phyloP scores from a whole-genome alignment of 176 grass and related monocot species.

The Cenchrus americanus region DNA sequence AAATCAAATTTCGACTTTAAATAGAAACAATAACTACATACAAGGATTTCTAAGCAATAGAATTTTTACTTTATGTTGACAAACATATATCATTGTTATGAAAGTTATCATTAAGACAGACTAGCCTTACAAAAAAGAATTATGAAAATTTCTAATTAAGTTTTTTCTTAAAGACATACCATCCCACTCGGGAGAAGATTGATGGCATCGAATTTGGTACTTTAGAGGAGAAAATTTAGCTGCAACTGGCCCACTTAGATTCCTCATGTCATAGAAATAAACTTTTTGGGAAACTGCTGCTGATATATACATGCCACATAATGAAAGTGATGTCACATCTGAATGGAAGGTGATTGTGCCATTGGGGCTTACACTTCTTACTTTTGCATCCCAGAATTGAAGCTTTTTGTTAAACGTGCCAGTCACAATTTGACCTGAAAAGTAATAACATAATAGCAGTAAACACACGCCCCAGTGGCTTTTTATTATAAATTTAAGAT shows the following conservation, averaged over 20 bases:
- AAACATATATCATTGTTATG: not conserved
- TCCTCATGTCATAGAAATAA: constrained; percentile 63
- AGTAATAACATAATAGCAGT: not conserved
- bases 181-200: constrained; percentile 55
- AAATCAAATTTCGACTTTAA: not conserved
- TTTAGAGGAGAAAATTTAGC: constrained; percentile 49
- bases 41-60: not conserved
- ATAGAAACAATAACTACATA: not conserved
- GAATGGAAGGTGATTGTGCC: constrained; percentile 41
- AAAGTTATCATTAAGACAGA: not conserved
- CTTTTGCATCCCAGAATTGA: constrained; percentile 57
- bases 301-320: constrained; percentile 63
- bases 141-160: not conserved
- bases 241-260: constrained; percentile 55
- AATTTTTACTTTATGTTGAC: not conserved
- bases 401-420: constrained; percentile 66
- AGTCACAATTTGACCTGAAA: constrained; percentile 65
- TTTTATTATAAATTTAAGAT: constrained; percentile 3
- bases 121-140: not conserved
- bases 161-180: constrained; percentile 45
- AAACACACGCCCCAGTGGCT: not conserved
- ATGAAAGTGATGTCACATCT: constrained; percentile 63
- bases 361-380: constrained; percentile 35
- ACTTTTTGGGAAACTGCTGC: constrained; percentile 55
- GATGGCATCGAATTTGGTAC: constrained; percentile 58